Evolutionary conservation across 2,329 filamentous ascomycete genomes (phyloP).

Genomic region (Kalmusia sp.): DNA sequence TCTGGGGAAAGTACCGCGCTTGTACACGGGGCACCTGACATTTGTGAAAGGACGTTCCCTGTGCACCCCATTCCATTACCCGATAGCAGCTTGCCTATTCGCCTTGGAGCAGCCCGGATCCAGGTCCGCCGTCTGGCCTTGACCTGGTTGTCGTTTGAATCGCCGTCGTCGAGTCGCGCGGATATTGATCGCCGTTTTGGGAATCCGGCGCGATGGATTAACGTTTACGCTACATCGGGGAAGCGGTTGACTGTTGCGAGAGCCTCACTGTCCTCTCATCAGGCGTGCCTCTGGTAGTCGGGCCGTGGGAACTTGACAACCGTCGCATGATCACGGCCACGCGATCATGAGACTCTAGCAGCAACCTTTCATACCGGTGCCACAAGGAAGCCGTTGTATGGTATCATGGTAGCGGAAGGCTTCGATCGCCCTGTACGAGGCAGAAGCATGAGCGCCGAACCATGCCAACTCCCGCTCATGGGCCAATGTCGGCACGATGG

Average conservation of each 20-base stretch:
- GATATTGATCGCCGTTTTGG: not conserved
- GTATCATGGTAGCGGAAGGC: not conserved
- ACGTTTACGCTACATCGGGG: conserved; percentile 1
- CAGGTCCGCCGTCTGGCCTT: not conserved
- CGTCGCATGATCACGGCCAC: conserved; percentile 1
- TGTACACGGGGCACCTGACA: not conserved
- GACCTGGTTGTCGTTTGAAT: not conserved
- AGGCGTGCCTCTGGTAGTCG: not conserved
- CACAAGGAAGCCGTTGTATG: not conserved
- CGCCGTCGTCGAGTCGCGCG: not conserved
- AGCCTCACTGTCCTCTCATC: not conserved
- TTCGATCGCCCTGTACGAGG: not conserved
- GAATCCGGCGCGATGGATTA: not conserved
- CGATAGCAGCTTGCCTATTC: not conserved
- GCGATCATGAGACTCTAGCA: not conserved
- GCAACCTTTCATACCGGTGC: not conserved
- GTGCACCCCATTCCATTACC: not conserved
- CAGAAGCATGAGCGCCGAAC: too few species aligned
- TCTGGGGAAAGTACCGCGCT: conserved; percentile 4
- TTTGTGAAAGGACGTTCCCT: not conserved
- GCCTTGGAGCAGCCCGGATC: not conserved
- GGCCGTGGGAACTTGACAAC: not conserved
- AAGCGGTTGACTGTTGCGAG: not conserved
- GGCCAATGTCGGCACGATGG: not conserved
- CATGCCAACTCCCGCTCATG: too few species aligned